Percentiles rank a stretch among this genome's conserved stretches.
These are phyloP conservation scores for Coffea eugenioides DNA, from an alignment of 257 asterid genomes.

Conservation along the genomic window DNA sequence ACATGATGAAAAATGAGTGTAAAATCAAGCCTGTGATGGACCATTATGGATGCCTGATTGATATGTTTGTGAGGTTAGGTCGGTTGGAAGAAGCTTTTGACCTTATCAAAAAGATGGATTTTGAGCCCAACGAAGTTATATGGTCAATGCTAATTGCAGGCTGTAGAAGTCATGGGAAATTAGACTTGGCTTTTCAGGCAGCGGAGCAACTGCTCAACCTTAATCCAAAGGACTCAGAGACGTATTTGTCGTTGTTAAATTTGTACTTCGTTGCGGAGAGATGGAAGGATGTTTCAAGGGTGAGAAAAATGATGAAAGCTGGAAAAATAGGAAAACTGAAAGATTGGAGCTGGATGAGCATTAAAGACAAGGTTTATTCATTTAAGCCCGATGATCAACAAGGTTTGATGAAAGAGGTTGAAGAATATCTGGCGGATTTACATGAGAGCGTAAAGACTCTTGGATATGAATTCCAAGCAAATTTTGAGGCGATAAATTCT, in stretches of 20 bases:
- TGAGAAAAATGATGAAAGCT: slow-evolving; percentile 71
- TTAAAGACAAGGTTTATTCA: slow-evolving; percentile 60
- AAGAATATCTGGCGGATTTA: slow-evolving; percentile 41
- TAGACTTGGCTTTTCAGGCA: slow-evolving; percentile 62
- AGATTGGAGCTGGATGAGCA: slow-evolving; percentile 88
- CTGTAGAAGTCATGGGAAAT: slow-evolving; percentile 73
- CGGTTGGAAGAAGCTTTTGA: slow-evolving; percentile 75
- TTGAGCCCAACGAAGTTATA: slow-evolving; percentile 63
- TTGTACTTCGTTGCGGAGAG: slow-evolving; percentile 70
- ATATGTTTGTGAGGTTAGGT: slow-evolving; percentile 79
- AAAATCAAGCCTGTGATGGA: slow-evolving; percentile 71
- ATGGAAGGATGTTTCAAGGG: slow-evolving; percentile 73
- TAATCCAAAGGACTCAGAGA: slow-evolving; percentile 70
- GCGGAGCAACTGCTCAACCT: slow-evolving; percentile 71
- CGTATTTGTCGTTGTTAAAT: slow-evolving; percentile 54
- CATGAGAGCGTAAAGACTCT: slow-evolving; percentile 37
- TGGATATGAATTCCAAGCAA: slow-evolving; percentile 46
- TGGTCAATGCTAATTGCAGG: slow-evolving; percentile 90
- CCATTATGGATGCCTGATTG: slow-evolving; percentile 73
- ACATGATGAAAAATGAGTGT: slow-evolving; percentile 69
- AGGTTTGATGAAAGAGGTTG: slow-evolving; percentile 33
- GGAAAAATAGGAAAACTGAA: slow-evolving; percentile 48
- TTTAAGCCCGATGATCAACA: slow-evolving; percentile 44
- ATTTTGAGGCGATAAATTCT: slow-evolving; percentile 28
- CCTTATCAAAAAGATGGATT: slow-evolving; percentile 45